Evolutionary conservation across 2,329 filamentous ascomycete genomes (phyloP), one percentile per base, ranked within the genome.

Genomic region (Fusarium hostae): DNA sequence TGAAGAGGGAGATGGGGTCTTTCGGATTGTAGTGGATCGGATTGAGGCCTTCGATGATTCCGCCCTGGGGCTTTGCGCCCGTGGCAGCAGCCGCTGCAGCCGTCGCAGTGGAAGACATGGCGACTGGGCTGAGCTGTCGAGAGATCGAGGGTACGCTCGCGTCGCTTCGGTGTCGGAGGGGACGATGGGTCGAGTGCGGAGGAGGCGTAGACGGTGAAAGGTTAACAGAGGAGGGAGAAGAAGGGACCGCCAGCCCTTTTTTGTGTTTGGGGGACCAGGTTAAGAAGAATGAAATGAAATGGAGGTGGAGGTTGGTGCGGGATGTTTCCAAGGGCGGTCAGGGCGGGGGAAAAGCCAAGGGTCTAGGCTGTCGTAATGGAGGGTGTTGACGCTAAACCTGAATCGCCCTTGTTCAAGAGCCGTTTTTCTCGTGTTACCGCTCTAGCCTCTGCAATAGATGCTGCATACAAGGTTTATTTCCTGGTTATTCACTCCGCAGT

Each of bases 21-120:
- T 88, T 91, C 15, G 90, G 76, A 74, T 92, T 89, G 81, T 92
- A 94, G 34, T 86, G 78, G 34, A 91, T 86, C 2, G 93, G 93
- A 70, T 94, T 90, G 57, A 87, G 82, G 45, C 90, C 90, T 71
- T 94, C 92, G 45, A 95, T 84, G 66, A 95, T 88, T 70, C 93
- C 93, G 59, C 84, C 84, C 70, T 86, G 85, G 12, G 83, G 78
- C 24, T 80, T 59, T 2, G 79, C 82, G 54, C 80, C 78, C 6
- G 80, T 75, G 37, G 79, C 75, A 22, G 79, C 68, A 15, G 77
- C 75, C 10, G 76, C 71, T 16, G 63, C 48, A 2, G 64, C 37
- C 9, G 64, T 61, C 13, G 64, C 5, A 3, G 64, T 67, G 12
- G 64, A 54, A 40, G 63, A 66, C 63, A 66, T 66, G 13, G 18